phyloP scores from a whole-genome alignment of 345 rosid species.

The Kernera saxatilis region DNA sequence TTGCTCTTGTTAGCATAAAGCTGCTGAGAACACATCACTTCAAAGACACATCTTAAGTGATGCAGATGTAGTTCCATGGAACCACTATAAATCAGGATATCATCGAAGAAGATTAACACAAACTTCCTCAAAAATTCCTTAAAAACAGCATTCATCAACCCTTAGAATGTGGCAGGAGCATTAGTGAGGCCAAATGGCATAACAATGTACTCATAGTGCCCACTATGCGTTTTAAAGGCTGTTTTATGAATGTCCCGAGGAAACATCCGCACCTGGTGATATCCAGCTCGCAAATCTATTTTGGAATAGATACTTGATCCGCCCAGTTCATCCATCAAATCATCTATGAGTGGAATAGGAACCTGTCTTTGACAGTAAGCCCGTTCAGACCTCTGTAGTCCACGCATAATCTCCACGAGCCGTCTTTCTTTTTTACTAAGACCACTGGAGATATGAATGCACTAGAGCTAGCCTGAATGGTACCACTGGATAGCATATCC shows the following conservation, averaged over 20 bases:
- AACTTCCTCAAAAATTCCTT: not conserved
- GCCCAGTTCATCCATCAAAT: not conserved
- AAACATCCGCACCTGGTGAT: not conserved
- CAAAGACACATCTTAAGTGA: too few species aligned
- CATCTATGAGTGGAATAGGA: not conserved
- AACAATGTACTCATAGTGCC: not conserved
- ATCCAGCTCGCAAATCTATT: not conserved
- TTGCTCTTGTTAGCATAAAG: too few species aligned
- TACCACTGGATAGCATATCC: not conserved
- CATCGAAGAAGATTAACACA: not conserved
- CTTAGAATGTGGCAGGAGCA: not conserved
- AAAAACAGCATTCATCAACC: not conserved
- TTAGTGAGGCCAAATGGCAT: not conserved
- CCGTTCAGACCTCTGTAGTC: not conserved
- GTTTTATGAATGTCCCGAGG: not conserved
- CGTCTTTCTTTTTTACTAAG: too few species aligned
- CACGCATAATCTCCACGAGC: too few species aligned
- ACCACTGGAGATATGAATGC: not conserved
- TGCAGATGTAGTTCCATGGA: not conserved
- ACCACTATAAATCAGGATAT: too few species aligned
- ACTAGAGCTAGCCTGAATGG: not conserved
- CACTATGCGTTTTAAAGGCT: not conserved
- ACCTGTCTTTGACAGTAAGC: not conserved
- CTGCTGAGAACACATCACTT: too few species aligned
- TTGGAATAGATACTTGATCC: not conserved